phyloP scores from a whole-genome alignment of 768 basidiomycete genomes.

The Lentinula lateritia region DNA sequence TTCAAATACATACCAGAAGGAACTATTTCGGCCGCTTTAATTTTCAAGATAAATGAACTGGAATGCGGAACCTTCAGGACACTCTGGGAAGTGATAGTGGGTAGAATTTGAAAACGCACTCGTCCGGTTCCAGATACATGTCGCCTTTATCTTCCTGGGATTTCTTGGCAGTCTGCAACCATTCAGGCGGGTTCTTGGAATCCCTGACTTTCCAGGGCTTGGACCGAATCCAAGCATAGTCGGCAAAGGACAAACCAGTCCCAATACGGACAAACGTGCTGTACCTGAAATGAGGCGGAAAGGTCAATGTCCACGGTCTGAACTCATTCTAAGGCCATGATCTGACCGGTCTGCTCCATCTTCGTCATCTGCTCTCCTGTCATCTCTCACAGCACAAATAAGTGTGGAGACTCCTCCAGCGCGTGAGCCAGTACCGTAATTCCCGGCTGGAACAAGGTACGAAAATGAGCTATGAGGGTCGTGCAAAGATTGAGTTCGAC shows the following conservation, averaged over 20 bases:
- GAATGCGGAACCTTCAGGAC: not conserved
- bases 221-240: conserved; percentile 79
- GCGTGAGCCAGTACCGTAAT: conserved; percentile 83
- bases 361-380: conserved; percentile 47
- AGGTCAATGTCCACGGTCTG: not conserved
- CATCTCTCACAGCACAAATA: conserved; percentile 85
- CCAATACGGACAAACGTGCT: conserved; percentile 87
- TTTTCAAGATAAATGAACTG: conserved; percentile 89
- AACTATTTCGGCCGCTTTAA: conserved; percentile 92
- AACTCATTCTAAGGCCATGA: conserved; percentile 1
- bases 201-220: conserved; percentile 85
- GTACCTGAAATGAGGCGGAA: conserved; percentile 46
- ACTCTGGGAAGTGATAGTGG: not conserved
- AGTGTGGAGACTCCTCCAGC: conserved; percentile 87
- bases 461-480: not conserved
- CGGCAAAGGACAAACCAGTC: conserved; percentile 78
- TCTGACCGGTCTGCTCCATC: conserved; percentile 56
- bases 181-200: conserved; percentile 65
- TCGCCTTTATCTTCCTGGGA: conserved; percentile 81
- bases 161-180: conserved; percentile 55
- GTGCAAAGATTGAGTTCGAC: not conserved
- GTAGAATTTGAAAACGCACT: conserved; percentile 44
- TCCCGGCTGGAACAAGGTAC: conserved; percentile 49
- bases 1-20: conserved; percentile 46
- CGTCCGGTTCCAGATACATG: conserved; percentile 82